Evolutionary conservation across 2,329 filamentous ascomycete species (phyloP).

Genomic region (Beauveria brongniartii): DNA sequence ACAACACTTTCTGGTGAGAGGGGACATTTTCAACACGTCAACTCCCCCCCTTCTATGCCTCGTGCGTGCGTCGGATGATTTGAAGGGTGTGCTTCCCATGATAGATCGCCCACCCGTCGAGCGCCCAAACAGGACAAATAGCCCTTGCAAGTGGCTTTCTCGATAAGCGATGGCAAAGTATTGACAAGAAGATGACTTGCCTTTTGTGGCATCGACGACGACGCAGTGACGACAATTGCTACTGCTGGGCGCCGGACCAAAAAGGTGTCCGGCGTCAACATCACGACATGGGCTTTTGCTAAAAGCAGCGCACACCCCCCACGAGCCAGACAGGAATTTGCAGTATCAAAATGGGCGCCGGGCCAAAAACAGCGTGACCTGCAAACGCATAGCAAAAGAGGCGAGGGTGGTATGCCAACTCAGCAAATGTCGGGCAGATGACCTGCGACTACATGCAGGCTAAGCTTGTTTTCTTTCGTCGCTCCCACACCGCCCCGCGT

Average conservation of each 20-base stretch:
- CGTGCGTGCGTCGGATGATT: conserved; percentile 4
- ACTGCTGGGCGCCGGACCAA: too few relatives aligned
- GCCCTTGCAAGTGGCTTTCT: not conserved
- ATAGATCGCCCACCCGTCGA: too few relatives aligned
- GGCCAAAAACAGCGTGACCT: conserved; percentile 10
- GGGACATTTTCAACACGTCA: not conserved
- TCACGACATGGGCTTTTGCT: not conserved
- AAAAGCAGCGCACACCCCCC: not conserved
- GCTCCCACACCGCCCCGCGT: conserved; percentile 6
- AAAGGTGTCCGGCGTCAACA: not conserved
- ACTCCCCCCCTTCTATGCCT: not conserved
- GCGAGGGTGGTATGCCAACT: conserved; percentile 23
- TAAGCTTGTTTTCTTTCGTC: not conserved
- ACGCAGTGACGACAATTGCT: too few relatives aligned
- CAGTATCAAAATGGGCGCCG: not conserved
- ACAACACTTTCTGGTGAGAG: not conserved
- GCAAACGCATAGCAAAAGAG: conserved; percentile 14
- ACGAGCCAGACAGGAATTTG: not conserved
- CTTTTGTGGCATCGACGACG: not conserved
- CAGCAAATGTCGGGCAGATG: conserved; percentile 29
- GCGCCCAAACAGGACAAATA: not conserved
- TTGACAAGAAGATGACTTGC: too few relatives aligned
- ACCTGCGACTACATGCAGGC: conserved; percentile 18
- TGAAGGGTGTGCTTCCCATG: too few relatives aligned
- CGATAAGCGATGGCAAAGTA: too few relatives aligned